A percentile compares a stretch with the other conserved stretches of the same genome.
Evolutionary conservation across 163 green algal genomes (phyloP).

Genomic region (Scenedesmus sp.): DNA sequence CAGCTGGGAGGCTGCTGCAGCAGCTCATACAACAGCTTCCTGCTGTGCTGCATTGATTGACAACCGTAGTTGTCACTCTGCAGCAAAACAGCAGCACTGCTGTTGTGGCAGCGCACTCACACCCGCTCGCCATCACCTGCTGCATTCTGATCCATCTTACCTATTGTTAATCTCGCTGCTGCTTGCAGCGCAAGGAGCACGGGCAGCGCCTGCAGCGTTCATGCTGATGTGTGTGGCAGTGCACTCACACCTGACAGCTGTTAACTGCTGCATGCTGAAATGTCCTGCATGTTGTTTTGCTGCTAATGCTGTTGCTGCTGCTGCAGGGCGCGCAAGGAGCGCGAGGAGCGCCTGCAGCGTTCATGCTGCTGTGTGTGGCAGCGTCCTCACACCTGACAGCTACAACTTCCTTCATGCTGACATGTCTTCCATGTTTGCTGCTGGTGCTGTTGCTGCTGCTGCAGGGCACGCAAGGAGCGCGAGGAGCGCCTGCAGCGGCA

Average conservation of each 20-base stretch:
- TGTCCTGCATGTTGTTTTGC: neutral
- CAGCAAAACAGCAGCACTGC: too few relatives aligned
- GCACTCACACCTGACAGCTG: neutral
- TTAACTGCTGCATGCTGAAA: too few relatives aligned
- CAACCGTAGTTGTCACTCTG: too few relatives aligned
- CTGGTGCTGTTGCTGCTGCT: neutral
- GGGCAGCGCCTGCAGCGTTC: neutral
- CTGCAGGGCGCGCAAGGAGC: conserved; percentile 26
- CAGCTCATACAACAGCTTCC: neutral
- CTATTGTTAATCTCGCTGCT: neutral
- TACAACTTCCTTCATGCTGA: too few relatives aligned
- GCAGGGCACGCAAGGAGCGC: conserved; percentile 27
- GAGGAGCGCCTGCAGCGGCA: conserved; percentile 8
- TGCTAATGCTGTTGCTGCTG: neutral
- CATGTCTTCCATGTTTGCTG: neutral
- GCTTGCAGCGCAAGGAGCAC: conserved; percentile 29
- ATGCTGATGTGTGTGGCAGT: neutral
- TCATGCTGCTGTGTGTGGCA: neutral
- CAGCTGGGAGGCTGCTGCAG: neutral
- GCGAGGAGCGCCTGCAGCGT: neutral
- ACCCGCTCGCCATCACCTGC: too few relatives aligned
- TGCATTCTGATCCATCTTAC: too few relatives aligned
- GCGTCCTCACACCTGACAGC: neutral
- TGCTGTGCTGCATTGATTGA: neutral
- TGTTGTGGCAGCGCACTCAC: too few relatives aligned